These are phyloP conservation scores for Cytospora schulzeri DNA, from an alignment of 2,329 filamentous ascomycete species.

Conservation along the genomic window DNA sequence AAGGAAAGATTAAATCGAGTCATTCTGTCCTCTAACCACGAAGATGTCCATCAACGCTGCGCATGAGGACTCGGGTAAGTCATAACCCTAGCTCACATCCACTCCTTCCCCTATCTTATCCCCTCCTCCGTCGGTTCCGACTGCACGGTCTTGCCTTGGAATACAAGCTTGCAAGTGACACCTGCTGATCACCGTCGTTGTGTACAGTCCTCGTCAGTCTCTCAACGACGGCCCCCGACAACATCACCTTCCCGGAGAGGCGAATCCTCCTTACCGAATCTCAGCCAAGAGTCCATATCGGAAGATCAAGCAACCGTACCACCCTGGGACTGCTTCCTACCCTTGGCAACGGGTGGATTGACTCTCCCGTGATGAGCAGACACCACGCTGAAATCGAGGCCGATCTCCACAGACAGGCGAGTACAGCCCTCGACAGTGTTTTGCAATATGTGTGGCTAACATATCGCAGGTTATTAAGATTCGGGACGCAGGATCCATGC, in stretches of 20 bases:
- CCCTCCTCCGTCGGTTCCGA: neutral
- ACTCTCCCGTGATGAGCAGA: conserved; percentile 72
- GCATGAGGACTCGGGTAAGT: conserved; percentile 18
- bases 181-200: conserved; percentile 28
- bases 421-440: conserved; percentile 22
- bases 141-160: neutral
- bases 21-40: neutral
- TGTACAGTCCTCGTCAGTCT: conserved; percentile 30
- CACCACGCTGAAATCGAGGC: conserved; percentile 61
- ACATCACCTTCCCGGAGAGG: conserved; percentile 26
- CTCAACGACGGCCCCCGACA: conserved; percentile 13
- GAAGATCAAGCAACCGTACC: conserved; percentile 48
- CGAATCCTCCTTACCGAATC: conserved; percentile 37
- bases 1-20: neutral
- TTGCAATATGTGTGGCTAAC: conserved; percentile 34
- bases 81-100: neutral
- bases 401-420: conserved; percentile 48
- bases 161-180: neutral
- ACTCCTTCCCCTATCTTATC: neutral
- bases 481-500: conserved; percentile 52
- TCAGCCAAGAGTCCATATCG: conserved; percentile 40
- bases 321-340: conserved; percentile 36
- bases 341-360: conserved; percentile 64
- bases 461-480: conserved; percentile 46
- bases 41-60: conserved; percentile 6